phyloP scores from a whole-genome alignment of 106 monocot genomes.

The Dioscorea alata region DNA sequence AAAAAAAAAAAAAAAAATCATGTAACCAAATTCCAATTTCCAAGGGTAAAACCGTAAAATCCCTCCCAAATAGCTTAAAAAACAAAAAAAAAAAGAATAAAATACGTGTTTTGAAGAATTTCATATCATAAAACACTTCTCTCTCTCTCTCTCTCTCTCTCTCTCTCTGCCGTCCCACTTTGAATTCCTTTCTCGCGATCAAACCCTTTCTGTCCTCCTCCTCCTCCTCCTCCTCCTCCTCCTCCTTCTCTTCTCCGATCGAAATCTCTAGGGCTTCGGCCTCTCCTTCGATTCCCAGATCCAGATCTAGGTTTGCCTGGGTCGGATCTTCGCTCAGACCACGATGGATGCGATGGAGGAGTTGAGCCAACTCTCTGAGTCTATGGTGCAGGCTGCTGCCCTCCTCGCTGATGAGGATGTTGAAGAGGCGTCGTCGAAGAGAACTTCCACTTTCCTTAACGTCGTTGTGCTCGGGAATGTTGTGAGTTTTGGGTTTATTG shows the following conservation, averaged over 20 bases:
- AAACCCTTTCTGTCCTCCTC: neutral
- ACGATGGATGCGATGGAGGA: slow-evolving; percentile 69
- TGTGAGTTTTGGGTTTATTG: slow-evolving; percentile 20
- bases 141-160: too few species aligned
- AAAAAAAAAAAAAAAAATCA: too few species aligned
- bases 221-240: neutral
- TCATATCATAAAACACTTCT: too few species aligned
- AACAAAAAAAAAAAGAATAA: too few species aligned
- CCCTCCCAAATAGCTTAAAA: too few species aligned
- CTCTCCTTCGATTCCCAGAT: neutral
- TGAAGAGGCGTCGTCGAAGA: slow-evolving; percentile 22
- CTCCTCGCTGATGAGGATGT: slow-evolving; percentile 67
- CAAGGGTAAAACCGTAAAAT: too few species aligned
- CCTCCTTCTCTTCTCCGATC: neutral
- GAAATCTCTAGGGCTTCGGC: neutral
- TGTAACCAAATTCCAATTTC: too few species aligned
- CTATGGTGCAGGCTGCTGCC: slow-evolving; percentile 63
- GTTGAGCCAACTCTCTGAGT: slow-evolving; percentile 45
- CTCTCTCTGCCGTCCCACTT: too few species aligned
- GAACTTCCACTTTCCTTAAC: slow-evolving; percentile 56
- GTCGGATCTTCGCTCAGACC: neutral
- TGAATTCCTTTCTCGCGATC: neutral
- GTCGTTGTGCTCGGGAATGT: slow-evolving; percentile 66
- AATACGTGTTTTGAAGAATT: too few species aligned
- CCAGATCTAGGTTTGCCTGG: neutral